These are phyloP conservation scores for Proliferodiscus dingleyae DNA, from an alignment of 2,329 filamentous ascomycete genomes.

Conservation along the genomic window DNA sequence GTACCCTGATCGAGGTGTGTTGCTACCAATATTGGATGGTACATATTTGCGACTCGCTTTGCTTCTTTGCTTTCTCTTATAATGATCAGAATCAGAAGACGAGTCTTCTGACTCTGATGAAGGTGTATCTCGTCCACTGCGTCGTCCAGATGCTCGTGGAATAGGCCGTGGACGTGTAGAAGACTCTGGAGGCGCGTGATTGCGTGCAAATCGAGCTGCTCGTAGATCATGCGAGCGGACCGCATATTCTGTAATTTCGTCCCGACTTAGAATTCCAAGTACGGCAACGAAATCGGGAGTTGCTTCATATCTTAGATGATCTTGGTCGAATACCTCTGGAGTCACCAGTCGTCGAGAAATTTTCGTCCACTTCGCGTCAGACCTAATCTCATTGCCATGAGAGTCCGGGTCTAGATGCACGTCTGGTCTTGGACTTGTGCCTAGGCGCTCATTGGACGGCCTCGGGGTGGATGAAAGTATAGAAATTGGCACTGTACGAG, in stretches of 20 bases:
- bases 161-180: background rate
- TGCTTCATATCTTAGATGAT: conserved; percentile 55
- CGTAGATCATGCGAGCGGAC: conserved; percentile 37
- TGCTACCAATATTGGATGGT: conserved; percentile 5
- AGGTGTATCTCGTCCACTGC: conserved; percentile 6
- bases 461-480: conserved; percentile 11
- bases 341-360: conserved; percentile 52
- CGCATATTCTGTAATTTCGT: conserved; percentile 49
- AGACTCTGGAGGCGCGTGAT: conserved; percentile 3
- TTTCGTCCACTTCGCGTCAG: conserved; percentile 56
- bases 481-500: conserved; percentile 16
- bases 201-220: conserved; percentile 18
- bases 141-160: conserved; percentile 10
- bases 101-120: conserved; percentile 6
- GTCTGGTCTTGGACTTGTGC: conserved; percentile 14
- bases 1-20: conserved; percentile 18
- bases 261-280: conserved; percentile 48
- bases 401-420: conserved; percentile 48
- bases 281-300: conserved; percentile 56
- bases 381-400: conserved; percentile 50
- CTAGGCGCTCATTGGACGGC: conserved; percentile 7
- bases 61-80: conserved; percentile 1
- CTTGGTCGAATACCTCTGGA: conserved; percentile 51
- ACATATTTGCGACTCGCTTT: conserved; percentile 6
- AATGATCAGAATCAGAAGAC: conserved; percentile 10